Evolutionary conservation across 805 yeast genomes (phyloP).

Genomic region (Metschnikowia shivogae): DNA sequence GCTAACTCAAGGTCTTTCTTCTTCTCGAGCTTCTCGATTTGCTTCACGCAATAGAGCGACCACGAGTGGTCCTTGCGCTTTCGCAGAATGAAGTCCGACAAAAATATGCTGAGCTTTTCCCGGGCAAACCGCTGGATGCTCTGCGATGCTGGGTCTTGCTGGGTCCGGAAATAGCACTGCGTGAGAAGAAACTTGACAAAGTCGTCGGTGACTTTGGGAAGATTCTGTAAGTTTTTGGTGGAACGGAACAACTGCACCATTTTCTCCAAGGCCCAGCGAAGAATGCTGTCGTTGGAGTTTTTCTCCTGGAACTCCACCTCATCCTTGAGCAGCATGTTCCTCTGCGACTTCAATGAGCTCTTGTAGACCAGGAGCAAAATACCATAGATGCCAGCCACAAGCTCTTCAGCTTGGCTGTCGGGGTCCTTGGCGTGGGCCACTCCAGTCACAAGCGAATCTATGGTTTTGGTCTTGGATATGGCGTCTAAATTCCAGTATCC

Average conservation of each 20-base stretch:
- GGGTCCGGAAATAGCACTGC: conserved; percentile 37
- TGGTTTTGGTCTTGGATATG: conserved; percentile 67
- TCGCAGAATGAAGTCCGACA: conserved; percentile 51
- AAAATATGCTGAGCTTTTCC: conserved; percentile 64
- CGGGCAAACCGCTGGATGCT: conserved; percentile 43
- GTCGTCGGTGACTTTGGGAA: conserved; percentile 27
- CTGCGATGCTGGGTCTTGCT: conserved; percentile 21
- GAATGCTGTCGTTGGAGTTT: conserved; percentile 32
- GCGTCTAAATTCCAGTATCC: conserved; percentile 73
- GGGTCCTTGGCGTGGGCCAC: conserved; percentile 17
- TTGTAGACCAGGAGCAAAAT: conserved; percentile 25
- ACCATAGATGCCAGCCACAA: conserved; percentile 20
- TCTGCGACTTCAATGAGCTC: conserved; percentile 19
- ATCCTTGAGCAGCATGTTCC: conserved; percentile 11
- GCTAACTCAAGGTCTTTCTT: conserved; percentile 18
- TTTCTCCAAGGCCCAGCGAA: conserved; percentile 59
- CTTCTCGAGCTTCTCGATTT: conserved; percentile 26
- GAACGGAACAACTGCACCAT: conserved; percentile 49
- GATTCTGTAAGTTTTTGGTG: conserved; percentile 30
- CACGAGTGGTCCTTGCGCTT: conserved; percentile 51
- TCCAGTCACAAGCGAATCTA: conserved; percentile 35
- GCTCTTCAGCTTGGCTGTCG: conserved; percentile 15
- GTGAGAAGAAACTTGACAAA: conserved; percentile 37
- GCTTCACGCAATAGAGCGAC: conserved; percentile 52
- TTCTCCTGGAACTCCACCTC: conserved; percentile 12